Evolutionary conservation across 2,329 filamentous ascomycete genomes (phyloP), one percentile per base, ranked within the genome.

Genomic region (Monosporascus ibericus): DNA sequence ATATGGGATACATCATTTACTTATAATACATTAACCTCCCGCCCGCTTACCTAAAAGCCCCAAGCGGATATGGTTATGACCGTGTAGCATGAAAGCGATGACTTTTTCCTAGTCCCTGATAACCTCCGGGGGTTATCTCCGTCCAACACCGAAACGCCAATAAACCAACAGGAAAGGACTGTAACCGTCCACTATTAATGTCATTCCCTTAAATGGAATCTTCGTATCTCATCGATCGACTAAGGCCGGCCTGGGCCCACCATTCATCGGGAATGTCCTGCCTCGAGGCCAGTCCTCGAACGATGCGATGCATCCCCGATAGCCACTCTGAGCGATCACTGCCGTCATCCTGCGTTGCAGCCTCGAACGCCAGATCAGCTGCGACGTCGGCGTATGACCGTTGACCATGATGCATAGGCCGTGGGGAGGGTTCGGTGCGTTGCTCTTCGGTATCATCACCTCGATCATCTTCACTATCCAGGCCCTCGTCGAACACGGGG

Each of bases 201-300:
- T 24, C 52, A 48, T n/a, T 36, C 18, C 24, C 47, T 49, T 54
- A 60, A 25, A 54, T 56, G 5, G 51, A 63, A 14, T 69, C 69
- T 50, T 75, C 73, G 37, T 68, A 72, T 18, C 72, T 69, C 51
- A 82, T 69, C 15, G 76, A 85, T 57, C 84, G 80, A 62, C 77
- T 84, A 57, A 89, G 76, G 42, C 86, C 86, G 53, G 79, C 85
- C 62, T 82, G 79, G 53, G 82, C 81, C 90, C 90, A 95, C 84
- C 87, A 92, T 58, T 90, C 85, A 55, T 94, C 88, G 0, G 88
- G 87, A 50, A 94, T 86, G 60, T 92, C 87, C 63, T 89, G 81
- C 24, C 88, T 76, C 18, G 81, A 78, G 36, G 85, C 82, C 51
- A 95, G 76, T 44, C 82, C 79, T 59, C 86, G 82, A 37, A 94